Percentiles rank a stretch among this genome's conserved stretches.
phyloP scores from a whole-genome alignment of 1,139 yeast genomes.

The Hansenula lynferdii region DNA sequence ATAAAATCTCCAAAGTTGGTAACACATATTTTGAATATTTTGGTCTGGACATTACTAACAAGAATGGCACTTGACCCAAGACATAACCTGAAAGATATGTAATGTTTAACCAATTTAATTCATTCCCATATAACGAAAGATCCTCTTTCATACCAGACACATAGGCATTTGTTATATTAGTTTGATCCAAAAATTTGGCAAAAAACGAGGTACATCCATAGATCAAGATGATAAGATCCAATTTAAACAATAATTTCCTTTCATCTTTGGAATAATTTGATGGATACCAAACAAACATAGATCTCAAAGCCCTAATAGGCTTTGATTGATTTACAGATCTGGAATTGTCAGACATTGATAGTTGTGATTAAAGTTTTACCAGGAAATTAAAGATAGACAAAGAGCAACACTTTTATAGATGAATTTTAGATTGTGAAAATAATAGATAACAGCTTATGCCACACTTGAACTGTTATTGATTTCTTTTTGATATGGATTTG shows the following conservation, averaged over 20 bases:
- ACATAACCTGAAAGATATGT: constrained; percentile 1
- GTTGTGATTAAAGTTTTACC: no score
- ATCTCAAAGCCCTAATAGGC: neutral
- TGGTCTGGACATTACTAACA: constrained; percentile 42
- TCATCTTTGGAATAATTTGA: constrained; percentile 23
- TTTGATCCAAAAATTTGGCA: constrained; percentile 27
- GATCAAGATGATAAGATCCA: constrained; percentile 31
- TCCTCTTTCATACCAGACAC: constrained; percentile 32
- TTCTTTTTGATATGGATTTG: no score
- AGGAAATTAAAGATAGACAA: no score
- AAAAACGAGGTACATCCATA: constrained; percentile 33
- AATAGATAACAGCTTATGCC: no score
- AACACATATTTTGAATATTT: constrained; percentile 34
- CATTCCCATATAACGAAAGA: constrained; percentile 23
- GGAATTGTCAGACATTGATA: neutral
- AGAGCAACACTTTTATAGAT: no score
- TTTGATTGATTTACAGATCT: neutral
- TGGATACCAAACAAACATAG: constrained; percentile 25
- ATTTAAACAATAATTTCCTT: constrained; percentile 27
- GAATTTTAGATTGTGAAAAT: no score
- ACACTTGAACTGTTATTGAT: no score
- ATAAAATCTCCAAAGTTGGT: constrained; percentile 37
- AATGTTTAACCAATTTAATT: constrained; percentile 15
- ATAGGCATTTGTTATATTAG: constrained; percentile 29
- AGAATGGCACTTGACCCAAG: constrained; percentile 43